phyloP scores from a whole-genome alignment of 2,329 filamentous ascomycete genomes.

The Aspergillus versicolor region DNA sequence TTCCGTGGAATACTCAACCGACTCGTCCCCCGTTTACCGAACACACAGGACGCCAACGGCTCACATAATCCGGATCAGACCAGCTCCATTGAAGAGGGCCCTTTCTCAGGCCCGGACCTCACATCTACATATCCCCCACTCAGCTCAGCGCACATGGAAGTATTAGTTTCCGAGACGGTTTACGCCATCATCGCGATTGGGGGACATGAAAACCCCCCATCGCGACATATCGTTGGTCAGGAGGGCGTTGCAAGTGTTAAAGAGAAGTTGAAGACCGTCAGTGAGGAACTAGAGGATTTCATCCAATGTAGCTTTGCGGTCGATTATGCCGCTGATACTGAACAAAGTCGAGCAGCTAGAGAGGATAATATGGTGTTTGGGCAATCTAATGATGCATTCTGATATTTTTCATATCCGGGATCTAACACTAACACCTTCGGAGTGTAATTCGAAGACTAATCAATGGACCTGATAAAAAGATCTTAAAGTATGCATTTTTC shows the following conservation, averaged over 20 bases:
- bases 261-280: constrained; percentile 94
- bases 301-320: constrained; percentile 84
- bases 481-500: too few relatives aligned
- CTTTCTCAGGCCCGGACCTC: constrained; percentile 45
- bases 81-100: constrained; percentile 31
- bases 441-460: background rate
- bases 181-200: constrained; percentile 89
- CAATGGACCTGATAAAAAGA: too few relatives aligned
- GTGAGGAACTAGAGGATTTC: constrained; percentile 94
- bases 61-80: constrained; percentile 19
- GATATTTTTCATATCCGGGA: background rate
- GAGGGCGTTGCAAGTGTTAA: constrained; percentile 87
- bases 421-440: background rate
- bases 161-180: constrained; percentile 82
- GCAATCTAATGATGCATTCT: constrained; percentile 16
- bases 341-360: constrained; percentile 21
- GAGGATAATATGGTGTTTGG: constrained; percentile 19
- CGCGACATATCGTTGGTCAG: constrained; percentile 86
- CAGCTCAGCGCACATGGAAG: constrained; percentile 65
- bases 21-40: constrained; percentile 73
- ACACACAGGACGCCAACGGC: constrained; percentile 28
- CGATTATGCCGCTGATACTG: constrained; percentile 52
- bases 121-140: constrained; percentile 74
- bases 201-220: constrained; percentile 92
- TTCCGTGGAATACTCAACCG: constrained; percentile 80